These are phyloP conservation scores for Diaporthe sp. DNA, from an alignment of 2,329 filamentous ascomycete species.

Conservation along the genomic window DNA sequence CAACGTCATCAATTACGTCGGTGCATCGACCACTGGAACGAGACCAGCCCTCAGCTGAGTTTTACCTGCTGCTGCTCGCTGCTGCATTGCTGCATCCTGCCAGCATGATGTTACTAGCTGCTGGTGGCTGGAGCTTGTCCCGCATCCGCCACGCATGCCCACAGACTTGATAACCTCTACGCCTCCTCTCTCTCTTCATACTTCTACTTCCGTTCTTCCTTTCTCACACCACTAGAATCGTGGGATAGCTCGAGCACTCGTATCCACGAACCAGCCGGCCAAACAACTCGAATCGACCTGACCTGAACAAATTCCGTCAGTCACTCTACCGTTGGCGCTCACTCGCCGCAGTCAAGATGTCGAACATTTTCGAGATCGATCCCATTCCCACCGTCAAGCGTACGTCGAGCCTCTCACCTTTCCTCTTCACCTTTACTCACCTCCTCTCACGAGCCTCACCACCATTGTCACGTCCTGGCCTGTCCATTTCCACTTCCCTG, in stretches of 20 bases:
- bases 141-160: background rate
- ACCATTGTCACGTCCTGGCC: too few species aligned
- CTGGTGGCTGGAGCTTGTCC: conserved; percentile 27
- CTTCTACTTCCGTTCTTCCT: too few species aligned
- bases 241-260: background rate
- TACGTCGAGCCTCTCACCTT: conserved; percentile 2
- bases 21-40: conserved; percentile 35
- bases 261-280: background rate
- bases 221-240: background rate
- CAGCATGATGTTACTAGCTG: conserved; percentile 4
- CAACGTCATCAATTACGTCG: conserved; percentile 43
- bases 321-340: background rate
- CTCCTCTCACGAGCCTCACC: background rate
- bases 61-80: background rate
- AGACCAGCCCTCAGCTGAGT: conserved; percentile 35
- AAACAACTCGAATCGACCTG: background rate
- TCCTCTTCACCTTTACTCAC: too few species aligned
- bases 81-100: background rate
- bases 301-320: background rate
- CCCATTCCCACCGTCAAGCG: conserved; percentile 41
- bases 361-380: conserved; percentile 35
- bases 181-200: background rate
- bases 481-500: background rate
- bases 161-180: conserved; percentile 15
- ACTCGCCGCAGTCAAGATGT: conserved; percentile 29